Evolutionary conservation across 768 basidiomycete species (phyloP).

Genomic region (Tulasnella sp.): DNA sequence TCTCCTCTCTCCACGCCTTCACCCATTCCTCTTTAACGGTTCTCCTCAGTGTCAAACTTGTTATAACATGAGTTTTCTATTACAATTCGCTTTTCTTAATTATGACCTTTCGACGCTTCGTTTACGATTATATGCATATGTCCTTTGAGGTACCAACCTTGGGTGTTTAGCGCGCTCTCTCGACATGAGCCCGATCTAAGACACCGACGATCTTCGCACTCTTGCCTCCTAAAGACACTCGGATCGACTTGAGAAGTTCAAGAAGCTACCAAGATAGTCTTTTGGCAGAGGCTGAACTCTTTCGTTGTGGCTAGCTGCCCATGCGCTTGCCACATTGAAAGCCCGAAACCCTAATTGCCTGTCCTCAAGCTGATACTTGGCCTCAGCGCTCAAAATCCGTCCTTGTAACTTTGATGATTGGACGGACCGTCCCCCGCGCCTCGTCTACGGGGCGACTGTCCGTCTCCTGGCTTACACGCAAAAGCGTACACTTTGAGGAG

Average conservation of each 20-base stretch:
- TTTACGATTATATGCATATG: not conserved
- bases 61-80: not conserved
- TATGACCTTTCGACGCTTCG: not conserved
- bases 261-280: not conserved
- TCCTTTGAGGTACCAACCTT: not conserved
- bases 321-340: not conserved
- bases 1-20: not conserved
- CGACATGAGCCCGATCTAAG: not conserved
- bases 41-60: not conserved
- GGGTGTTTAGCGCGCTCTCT: not conserved
- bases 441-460: not conserved
- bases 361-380: not conserved
- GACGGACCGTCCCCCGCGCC: not conserved
- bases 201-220: not conserved
- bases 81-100: not conserved
- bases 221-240: not conserved
- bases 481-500: not conserved
- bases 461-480: not conserved
- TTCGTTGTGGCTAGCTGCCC: not conserved
- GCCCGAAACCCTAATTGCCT: not conserved
- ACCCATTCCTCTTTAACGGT: not conserved
- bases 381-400: not conserved
- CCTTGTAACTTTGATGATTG: not conserved
- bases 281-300: not conserved
- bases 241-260: not conserved